Base-by-base conservation (phyloP, 1,284 basidiomycete genomes). In the Trametes polyzona region DNA sequence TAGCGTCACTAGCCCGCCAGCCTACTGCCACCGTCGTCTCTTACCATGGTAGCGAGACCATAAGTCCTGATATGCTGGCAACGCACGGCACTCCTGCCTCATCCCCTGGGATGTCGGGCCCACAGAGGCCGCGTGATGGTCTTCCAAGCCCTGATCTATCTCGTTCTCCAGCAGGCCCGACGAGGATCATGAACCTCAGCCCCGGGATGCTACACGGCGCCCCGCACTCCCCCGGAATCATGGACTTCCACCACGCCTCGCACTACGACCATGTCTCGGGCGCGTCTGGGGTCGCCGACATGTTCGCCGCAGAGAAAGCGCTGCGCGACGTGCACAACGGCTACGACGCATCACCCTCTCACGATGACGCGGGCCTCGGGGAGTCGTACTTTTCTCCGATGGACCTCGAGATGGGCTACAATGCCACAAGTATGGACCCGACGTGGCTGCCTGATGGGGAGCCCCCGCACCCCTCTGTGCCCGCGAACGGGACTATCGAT, bases 401-500 rank as follows among this genome's bases (percentile, higher is more conserved):
- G 40, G 39, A 41, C 39, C 14, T 48, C 21, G 48, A 43, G 1
- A 23, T 55, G 2, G 41, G 29, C 17, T 50, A 37, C 24, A 35
- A 16, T 8, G 17, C 19, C 9, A 30, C 19, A 5, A 21, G 9
- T 24, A 19, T 24, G 8, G 37, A 19, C 29, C 39, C 49, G 5
- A 2, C 39, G 8, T 49, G 47, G 47, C 23, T 23, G 46, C 32
- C 16, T 2, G 47, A 43, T 23, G n/a, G 24, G 21, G 17, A 19
- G 21, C n/a, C n/a, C n/a, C n/a, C 26, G 32, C 46, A 27, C 24
- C 14, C 24, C 17, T n/a, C n/a, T n/a, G 40, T 40, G 40, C 52
- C 39, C 17, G 6, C n/a, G 24, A 46, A 52, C 29, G 65, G 62
- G 16, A 69, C 67, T 27, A 70, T 70, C 47, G 63, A 69, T 47